Evolutionary conservation across 1,284 basidiomycete species (phyloP), one percentile per base, ranked within the genome.

Genomic region (Trametes hirsuta): DNA sequence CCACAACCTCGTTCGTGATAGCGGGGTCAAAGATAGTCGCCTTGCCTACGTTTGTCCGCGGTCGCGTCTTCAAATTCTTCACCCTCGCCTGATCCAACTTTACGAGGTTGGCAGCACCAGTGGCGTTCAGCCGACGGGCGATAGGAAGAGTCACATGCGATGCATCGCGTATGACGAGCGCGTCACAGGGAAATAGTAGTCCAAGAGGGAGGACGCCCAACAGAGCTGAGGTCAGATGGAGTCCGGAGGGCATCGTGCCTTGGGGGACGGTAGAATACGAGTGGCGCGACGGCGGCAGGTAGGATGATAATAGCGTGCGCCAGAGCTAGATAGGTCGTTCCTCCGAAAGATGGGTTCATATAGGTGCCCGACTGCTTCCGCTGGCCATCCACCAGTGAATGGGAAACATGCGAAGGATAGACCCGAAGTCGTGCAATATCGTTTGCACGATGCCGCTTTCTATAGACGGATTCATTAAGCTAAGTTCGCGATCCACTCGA

Each of bases 21-120:
- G 63, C 55, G 22, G 62, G 53, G 47, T 59, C 64, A 53, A 53
- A 39, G 25, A 64, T 47, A 9, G 60, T 55, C n/a, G 54, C 34
- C 6, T 47, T 39, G 12, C 57, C 53, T 24, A 40, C 49, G 18
- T 37, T n/a, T 12, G 49, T 42, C 46, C 39, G 18, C 18, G 58
- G 42, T 6, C 55, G 56, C 10, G 52, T 18, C 50, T 57, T 59
- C 44, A 71, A 55, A 0, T 63, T 54, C 55, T 64, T 65, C 2
- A 66, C 68, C 14, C 69, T 59, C 5, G 69, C 68, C 54, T 65
- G 68, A 45, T 70, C 70, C 34, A 61, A 52, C 53, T 68, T 49
- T n/a, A 66, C 22, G 14, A 71, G 46, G 53, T 61, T 66, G 24
- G 58, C 44, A 4, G 54, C 42, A 0, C 67, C 67, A 3, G 68